A percentile compares a stretch with the other conserved stretches of the same genome.
Conservation (phyloP, 768 basidiomycete species). For the Artomyces pyxidatus region DNA sequence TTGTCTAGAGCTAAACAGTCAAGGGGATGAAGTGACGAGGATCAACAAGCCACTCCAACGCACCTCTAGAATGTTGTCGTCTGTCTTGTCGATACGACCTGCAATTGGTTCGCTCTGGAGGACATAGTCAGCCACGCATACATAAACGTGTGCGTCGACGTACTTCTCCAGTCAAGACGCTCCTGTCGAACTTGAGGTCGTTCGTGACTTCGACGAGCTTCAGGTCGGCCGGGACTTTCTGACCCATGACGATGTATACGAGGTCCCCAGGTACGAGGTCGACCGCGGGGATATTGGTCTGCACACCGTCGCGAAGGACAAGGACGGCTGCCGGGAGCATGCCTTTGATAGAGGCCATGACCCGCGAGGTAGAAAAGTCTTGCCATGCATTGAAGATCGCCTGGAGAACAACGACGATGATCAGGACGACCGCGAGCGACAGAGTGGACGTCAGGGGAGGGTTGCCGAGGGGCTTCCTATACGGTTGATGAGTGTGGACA, state of each 20-base stretch:
- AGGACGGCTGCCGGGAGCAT: conserved; percentile 59
- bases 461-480: conserved; percentile 52
- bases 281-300: conserved; percentile 44
- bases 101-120: conserved; percentile 15
- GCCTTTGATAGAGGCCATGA: conserved; percentile 56
- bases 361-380: conserved; percentile 48
- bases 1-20: conserved; percentile 32
- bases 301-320: conserved; percentile 44
- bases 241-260: conserved; percentile 52
- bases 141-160: no score
- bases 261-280: conserved; percentile 64
- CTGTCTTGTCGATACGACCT: conserved; percentile 22
- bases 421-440: conserved; percentile 50
- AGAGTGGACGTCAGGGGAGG: conserved; percentile 49
- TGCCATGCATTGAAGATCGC: conserved; percentile 41
- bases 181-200: conserved; percentile 54
- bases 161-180: conserved; percentile 58
- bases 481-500: not conserved
- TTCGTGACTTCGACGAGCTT: conserved; percentile 49
- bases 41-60: not conserved
- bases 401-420: conserved; percentile 32
- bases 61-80: conserved; percentile 22
- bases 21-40: not conserved
- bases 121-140: no score
- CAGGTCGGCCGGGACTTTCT: conserved; percentile 64